Evolutionary conservation across 495 filamentous ascomycete species (phyloP).

Genomic region (Xylaria venustula): DNA sequence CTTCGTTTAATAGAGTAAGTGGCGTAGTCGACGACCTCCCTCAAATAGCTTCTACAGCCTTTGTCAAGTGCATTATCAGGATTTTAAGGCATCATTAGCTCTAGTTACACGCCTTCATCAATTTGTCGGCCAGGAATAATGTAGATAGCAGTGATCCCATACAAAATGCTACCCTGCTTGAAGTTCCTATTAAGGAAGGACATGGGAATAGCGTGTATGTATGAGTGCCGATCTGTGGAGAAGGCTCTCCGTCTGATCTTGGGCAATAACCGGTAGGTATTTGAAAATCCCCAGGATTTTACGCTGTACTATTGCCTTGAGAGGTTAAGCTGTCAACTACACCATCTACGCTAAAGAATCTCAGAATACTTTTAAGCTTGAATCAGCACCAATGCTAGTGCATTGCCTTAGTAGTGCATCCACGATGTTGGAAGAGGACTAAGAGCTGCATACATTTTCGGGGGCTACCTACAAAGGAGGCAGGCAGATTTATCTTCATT

Average conservation of each 20-base stretch:
- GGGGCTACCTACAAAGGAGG: too few species aligned
- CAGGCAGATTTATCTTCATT: too few species aligned
- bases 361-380: too few species aligned
- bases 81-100: neutral
- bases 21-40: neutral
- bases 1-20: too few species aligned
- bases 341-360: neutral
- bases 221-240: neutral
- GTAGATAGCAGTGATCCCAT: neutral
- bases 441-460: too few species aligned
- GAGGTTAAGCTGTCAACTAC: neutral
- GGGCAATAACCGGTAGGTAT: neutral
- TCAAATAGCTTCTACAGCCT: neutral
- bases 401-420: too few species aligned
- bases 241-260: neutral
- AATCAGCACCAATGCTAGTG: too few species aligned
- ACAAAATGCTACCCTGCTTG: neutral
- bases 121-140: neutral
- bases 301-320: neutral
- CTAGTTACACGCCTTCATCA: neutral
- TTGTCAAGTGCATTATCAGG: neutral
- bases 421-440: too few species aligned
- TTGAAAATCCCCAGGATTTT: neutral
- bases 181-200: slow-evolving; percentile 2
- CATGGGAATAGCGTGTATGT: neutral